Base-by-base conservation (phyloP, 176 grass and related monocot genomes). In the Zizania latifolia region DNA sequence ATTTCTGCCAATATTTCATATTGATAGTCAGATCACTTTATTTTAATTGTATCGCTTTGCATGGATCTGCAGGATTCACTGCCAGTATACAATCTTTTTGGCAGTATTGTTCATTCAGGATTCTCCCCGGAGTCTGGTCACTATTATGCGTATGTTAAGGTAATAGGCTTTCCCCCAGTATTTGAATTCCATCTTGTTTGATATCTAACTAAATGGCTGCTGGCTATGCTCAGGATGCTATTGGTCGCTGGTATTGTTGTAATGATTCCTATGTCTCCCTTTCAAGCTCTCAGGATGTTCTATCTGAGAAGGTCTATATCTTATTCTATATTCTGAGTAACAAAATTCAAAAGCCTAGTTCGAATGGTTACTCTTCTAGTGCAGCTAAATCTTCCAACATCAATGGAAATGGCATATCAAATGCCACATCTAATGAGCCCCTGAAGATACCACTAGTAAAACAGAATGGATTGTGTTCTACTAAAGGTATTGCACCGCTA, bases 131-230 rank as follows among this genome's bases (percentile, higher is more conserved):
- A 99, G 27, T 92, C 96, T 77, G 96, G 96, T 76, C 96, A 95
- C 66, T 99, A 99, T 77, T 99, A 99, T 92, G 91, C 96, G 66
- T 99, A 99, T 90, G 90, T 99, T 83, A 99, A 99, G 87, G 96
- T 92, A 77, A 65, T 54, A 65, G 34, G 66, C 55, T 53, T 71
- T 80, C 19, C 65, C 24, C 69, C 58, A 71, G 16, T 76, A 65
- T 51, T 59, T 68, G 34, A 34, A 46, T 51, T 72, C 17, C 28
- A 44, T 73, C 27, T 39, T 11, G 81, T 65, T 43, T 62, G 30
- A 62, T 40, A 62, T 81, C 61, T 55, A 62, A 10, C 11, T 79
- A 62, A 66, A 63, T 50, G 9, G 22, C 44, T 43, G 41, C 51
- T 70, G 19, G 71, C 92, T 77, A 50, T 72, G 15, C 71, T 72